Evolutionary conservation across 768 basidiomycete genomes (phyloP).

Genomic region (Obba rivulosa): DNA sequence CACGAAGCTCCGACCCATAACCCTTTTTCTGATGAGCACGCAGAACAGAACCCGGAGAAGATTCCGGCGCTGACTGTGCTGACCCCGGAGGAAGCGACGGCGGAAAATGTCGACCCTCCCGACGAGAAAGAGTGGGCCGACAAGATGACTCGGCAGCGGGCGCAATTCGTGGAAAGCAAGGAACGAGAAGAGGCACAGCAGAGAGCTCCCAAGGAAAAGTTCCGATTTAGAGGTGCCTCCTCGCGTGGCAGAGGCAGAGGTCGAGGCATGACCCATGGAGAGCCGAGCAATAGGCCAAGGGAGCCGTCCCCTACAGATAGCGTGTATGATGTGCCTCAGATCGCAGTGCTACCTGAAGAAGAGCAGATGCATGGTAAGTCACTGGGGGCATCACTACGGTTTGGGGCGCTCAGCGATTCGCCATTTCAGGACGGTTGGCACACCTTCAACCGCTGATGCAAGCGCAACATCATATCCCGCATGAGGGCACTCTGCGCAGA

Average conservation of each 20-base stretch:
- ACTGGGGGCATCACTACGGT: too few species aligned
- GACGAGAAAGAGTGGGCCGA: conserved; percentile 36
- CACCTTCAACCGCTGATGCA: background rate
- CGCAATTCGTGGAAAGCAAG: conserved; percentile 31
- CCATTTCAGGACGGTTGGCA: too few species aligned
- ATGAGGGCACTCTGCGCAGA: too few species aligned
- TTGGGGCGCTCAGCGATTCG: too few species aligned
- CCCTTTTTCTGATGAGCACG: conserved; percentile 31
- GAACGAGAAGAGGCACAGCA: conserved; percentile 14
- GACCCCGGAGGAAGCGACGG: conserved; percentile 25
- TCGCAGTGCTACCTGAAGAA: conserved; percentile 2
- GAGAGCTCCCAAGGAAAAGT: conserved; percentile 4
- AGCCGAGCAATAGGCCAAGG: conserved; percentile 1
- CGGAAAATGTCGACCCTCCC: conserved; percentile 39
- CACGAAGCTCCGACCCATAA: conserved; percentile 34
- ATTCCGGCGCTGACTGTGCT: conserved; percentile 25
- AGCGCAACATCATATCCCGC: too few species aligned
- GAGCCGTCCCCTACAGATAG: conserved; percentile 15
- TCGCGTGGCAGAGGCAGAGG: conserved; percentile 2
- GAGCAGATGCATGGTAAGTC: conserved; percentile 13
- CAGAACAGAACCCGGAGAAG: conserved; percentile 19
- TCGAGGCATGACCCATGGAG: background rate
- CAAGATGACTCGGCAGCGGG: conserved; percentile 34
- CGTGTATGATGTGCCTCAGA: conserved; percentile 5
- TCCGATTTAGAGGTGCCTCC: background rate